Conservation (phyloP, 139 green algal genomes). For the Haematococcus lacustris region DNA sequence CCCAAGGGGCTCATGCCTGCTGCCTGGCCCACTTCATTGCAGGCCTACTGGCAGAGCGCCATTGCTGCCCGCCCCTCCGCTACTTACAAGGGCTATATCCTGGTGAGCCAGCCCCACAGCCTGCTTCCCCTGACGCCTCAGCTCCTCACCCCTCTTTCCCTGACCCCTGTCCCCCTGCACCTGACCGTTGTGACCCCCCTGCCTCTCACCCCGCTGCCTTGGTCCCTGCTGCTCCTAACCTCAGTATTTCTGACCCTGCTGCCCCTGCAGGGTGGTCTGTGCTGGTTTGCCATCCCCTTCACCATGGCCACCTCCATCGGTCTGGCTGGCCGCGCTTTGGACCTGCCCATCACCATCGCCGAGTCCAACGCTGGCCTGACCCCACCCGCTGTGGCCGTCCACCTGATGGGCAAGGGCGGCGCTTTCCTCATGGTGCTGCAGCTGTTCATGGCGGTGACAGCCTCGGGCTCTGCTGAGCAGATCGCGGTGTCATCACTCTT, state of each 20-base stretch:
- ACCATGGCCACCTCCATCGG: constrained; percentile 86
- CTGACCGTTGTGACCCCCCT: too few relatives aligned
- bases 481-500: constrained; percentile 83
- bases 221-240: too few relatives aligned
- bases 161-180: too few relatives aligned
- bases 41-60: constrained; percentile 84
- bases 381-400: constrained; percentile 68
- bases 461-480: constrained; percentile 78
- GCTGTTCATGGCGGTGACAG: constrained; percentile 78
- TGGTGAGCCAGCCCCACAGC: too few relatives aligned
- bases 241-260: too few relatives aligned
- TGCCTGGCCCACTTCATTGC: too few relatives aligned
- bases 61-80: constrained; percentile 81
- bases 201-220: too few relatives aligned
- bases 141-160: too few relatives aligned
- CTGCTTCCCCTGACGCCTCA: too few relatives aligned
- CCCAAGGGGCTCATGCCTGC: too few relatives aligned
- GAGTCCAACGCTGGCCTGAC: constrained; percentile 61
- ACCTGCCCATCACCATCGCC: constrained; percentile 68
- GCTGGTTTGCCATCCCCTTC: constrained; percentile 95
- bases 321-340: constrained; percentile 73
- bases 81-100: constrained; percentile 70
- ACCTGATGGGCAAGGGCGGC: constrained; percentile 77
- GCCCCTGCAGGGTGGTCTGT: constrained; percentile 71
- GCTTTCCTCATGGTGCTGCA: constrained; percentile 72